phyloP scores from a whole-genome alignment of 345 rosid genomes.

The Eucalyptus camaldulensis region DNA sequence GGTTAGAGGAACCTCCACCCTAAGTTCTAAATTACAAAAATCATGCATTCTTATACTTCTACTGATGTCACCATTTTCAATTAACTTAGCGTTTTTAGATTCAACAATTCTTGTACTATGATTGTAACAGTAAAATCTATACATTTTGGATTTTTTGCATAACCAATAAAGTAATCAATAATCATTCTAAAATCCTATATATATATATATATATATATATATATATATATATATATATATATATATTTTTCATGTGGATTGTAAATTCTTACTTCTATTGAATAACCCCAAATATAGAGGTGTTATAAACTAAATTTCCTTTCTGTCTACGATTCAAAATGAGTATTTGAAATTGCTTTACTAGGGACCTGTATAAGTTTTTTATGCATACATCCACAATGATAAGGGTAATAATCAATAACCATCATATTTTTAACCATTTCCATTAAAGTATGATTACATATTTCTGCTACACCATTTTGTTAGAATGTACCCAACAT shows the following conservation, averaged over 20 bases:
- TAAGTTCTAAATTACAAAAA: background rate
- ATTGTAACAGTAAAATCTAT: background rate
- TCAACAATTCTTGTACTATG: background rate
- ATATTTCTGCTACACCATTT: background rate
- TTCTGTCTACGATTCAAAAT: background rate
- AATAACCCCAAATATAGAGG: background rate
- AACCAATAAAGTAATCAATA: background rate
- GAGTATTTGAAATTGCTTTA: background rate
- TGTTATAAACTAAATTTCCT: background rate
- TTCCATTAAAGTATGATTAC: background rate
- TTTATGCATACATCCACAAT: background rate
- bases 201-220: too few species aligned
- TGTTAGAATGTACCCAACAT: background rate
- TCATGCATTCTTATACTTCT: background rate
- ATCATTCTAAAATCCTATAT: background rate
- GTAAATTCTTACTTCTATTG: background rate
- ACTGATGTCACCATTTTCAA: background rate
- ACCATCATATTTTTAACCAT: background rate
- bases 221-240: too few species aligned
- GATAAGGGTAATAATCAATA: background rate
- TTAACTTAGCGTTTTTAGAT: background rate
- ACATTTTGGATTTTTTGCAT: background rate
- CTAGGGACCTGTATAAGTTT: background rate
- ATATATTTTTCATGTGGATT: background rate
- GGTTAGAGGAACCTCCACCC: background rate